phyloP scores from a whole-genome alignment of 208 protist genomes.

The Crithidia sp. region DNA sequence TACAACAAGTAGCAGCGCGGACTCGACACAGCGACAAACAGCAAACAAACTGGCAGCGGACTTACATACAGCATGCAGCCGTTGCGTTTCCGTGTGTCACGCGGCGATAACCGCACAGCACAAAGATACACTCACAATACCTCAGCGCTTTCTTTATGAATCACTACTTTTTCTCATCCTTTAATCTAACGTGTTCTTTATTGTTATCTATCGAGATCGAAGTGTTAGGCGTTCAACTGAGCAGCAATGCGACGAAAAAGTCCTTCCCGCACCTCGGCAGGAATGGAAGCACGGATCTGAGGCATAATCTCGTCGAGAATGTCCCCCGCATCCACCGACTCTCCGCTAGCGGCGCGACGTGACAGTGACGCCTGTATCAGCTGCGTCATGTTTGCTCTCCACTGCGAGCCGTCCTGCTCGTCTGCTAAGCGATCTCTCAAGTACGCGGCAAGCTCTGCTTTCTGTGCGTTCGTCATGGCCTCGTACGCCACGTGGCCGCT shows the following conservation, averaged over 20 bases:
- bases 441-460: slow-evolving; percentile 51
- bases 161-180: too few relatives aligned
- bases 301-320: slow-evolving; percentile 67
- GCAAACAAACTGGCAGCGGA: too few relatives aligned
- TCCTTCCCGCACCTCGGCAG: slow-evolving; percentile 56
- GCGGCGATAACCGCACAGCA: too few relatives aligned
- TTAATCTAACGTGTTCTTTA: too few relatives aligned
- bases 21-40: too few relatives aligned
- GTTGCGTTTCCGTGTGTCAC: too few relatives aligned
- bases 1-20: too few relatives aligned
- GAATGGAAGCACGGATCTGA: slow-evolving; percentile 49
- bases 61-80: too few relatives aligned
- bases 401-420: background rate
- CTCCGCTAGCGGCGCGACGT: slow-evolving; percentile 46
- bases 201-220: background rate
- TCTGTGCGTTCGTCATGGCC: slow-evolving; percentile 62
- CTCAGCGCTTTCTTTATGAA: too few relatives aligned
- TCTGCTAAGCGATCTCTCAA: slow-evolving; percentile 21
- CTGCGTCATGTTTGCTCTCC: slow-evolving; percentile 13
- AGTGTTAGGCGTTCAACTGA: slow-evolving; percentile 18
- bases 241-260: slow-evolving; percentile 57
- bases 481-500: slow-evolving; percentile 57
- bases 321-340: slow-evolving; percentile 56
- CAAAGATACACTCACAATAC: too few relatives aligned
- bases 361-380: slow-evolving; percentile 39